phyloP scores from a whole-genome alignment of 192 early-diverging fungal species.

The Chytriomyces sp. region DNA sequence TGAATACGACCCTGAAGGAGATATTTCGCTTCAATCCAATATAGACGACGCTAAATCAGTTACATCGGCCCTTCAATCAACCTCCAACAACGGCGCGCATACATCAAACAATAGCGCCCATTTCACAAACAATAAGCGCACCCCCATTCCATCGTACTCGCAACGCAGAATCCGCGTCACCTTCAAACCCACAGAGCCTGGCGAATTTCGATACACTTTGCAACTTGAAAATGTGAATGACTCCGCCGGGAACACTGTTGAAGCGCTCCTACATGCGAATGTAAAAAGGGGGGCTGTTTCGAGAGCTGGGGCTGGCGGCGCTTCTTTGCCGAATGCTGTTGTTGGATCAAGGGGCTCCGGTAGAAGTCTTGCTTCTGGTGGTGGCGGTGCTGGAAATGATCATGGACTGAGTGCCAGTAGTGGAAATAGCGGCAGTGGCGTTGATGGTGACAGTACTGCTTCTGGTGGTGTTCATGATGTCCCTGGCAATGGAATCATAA shows the following conservation, averaged over 20 bases:
- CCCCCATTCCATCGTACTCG: slow-evolving; percentile 72
- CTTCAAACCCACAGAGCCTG: slow-evolving; percentile 84
- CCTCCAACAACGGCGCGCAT: no score
- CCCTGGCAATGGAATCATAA: no score
- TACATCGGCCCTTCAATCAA: no score
- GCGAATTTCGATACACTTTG: slow-evolving; percentile 90
- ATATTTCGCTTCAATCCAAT: slow-evolving; percentile 27
- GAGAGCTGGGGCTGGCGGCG: no score
- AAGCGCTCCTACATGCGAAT: slow-evolving; percentile 81
- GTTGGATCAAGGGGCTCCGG: background rate
- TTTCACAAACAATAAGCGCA: background rate
- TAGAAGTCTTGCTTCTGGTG: no score
- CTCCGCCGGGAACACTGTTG: slow-evolving; percentile 72
- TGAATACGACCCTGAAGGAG: slow-evolving; percentile 74
- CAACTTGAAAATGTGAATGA: slow-evolving; percentile 93
- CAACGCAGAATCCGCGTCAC: slow-evolving; percentile 75
- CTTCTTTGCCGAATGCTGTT: slow-evolving; percentile 52
- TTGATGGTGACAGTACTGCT: no score
- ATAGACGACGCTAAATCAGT: no score
- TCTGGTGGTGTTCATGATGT: no score
- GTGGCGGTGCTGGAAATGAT: no score
- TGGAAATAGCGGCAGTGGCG: no score
- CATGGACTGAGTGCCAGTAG: no score
- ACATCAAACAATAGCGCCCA: no score
- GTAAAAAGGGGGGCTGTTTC: slow-evolving; percentile 48